Evolutionary conservation across 805 yeast genomes (phyloP).

Genomic region (Barnettozyma sp.): DNA sequence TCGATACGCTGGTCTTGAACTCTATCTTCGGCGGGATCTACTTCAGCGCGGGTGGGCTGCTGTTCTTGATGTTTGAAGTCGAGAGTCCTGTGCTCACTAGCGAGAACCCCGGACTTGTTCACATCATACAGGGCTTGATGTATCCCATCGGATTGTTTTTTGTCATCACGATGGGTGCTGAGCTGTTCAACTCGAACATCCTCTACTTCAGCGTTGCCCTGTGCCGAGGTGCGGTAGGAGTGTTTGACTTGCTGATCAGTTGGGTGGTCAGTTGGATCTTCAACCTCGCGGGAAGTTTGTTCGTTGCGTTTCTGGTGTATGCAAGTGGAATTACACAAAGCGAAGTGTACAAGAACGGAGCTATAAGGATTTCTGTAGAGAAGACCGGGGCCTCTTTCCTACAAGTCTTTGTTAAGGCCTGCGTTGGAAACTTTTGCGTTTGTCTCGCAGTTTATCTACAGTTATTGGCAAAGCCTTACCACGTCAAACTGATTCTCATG

Average conservation of each 20-base stretch:
- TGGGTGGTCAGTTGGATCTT: slow-evolving; percentile 65
- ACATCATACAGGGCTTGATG: slow-evolving; percentile 50
- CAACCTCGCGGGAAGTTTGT: slow-evolving; percentile 57
- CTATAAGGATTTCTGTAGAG: slow-evolving; percentile 38
- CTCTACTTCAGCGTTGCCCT: slow-evolving; percentile 64
- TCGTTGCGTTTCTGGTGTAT: slow-evolving; percentile 58
- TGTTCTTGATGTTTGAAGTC: slow-evolving; percentile 49
- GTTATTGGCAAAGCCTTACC: slow-evolving; percentile 71
- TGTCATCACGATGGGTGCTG: slow-evolving; percentile 70
- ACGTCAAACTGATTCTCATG: slow-evolving; percentile 62
- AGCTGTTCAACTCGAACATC: slow-evolving; percentile 68
- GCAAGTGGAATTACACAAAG: slow-evolving; percentile 43
- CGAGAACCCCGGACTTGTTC: slow-evolving; percentile 45
- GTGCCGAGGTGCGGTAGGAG: slow-evolving; percentile 60
- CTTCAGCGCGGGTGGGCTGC: slow-evolving; percentile 69
- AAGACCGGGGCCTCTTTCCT: slow-evolving; percentile 44
- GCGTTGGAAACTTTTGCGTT: slow-evolving; percentile 75
- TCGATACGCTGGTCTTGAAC: slow-evolving; percentile 54
- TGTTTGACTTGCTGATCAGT: slow-evolving; percentile 54
- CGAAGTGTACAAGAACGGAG: slow-evolving; percentile 39
- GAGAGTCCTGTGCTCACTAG: slow-evolving; percentile 38
- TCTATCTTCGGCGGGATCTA: slow-evolving; percentile 65
- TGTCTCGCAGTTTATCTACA: slow-evolving; percentile 71
- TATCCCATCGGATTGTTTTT: slow-evolving; percentile 71
- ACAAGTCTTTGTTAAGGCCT: slow-evolving; percentile 59